Evolutionary conservation across 2,329 filamentous ascomycete genomes (phyloP).

Genomic region (Apiospora sp.): DNA sequence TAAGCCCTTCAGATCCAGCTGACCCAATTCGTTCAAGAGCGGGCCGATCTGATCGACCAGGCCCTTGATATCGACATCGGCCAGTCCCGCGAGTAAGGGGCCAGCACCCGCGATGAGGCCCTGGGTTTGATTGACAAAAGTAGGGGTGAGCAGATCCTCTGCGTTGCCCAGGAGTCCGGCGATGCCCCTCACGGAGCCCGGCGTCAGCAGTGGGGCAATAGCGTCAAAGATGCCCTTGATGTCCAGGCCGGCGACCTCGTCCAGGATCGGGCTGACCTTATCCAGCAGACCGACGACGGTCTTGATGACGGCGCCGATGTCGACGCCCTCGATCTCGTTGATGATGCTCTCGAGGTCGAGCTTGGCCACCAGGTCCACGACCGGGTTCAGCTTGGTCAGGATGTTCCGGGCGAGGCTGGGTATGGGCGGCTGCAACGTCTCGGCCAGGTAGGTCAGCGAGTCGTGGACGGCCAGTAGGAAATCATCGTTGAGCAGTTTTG

Average conservation of each 20-base stretch:
- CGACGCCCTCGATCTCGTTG: slow-evolving; percentile 40
- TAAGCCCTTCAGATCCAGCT: slow-evolving; percentile 43
- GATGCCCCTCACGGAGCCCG: slow-evolving; percentile 44
- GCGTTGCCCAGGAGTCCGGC: slow-evolving; percentile 39
- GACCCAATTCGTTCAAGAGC: slow-evolving; percentile 41
- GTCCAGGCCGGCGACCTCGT: slow-evolving; percentile 42
- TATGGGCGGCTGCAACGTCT: slow-evolving; percentile 48
- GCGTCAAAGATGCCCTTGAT: slow-evolving; percentile 44
- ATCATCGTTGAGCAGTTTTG: slow-evolving; percentile 45
- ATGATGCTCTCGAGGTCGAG: slow-evolving; percentile 39
- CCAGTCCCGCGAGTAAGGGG: slow-evolving; percentile 33
- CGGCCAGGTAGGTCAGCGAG: slow-evolving; percentile 49
- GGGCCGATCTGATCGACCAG: slow-evolving; percentile 45
- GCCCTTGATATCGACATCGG: slow-evolving; percentile 42
- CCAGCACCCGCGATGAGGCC: slow-evolving; percentile 36
- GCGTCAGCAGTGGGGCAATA: slow-evolving; percentile 41
- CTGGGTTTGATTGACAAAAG: slow-evolving; percentile 29
- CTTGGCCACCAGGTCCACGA: slow-evolving; percentile 40
- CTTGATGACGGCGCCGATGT: slow-evolving; percentile 44
- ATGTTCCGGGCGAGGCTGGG: slow-evolving; percentile 39
- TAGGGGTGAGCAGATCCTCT: slow-evolving; percentile 31
- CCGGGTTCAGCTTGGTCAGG: slow-evolving; percentile 39
- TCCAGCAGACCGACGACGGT: slow-evolving; percentile 36
- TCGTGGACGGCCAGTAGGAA: slow-evolving; percentile 51
- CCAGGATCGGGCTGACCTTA: slow-evolving; percentile 32